Base-by-base conservation (phyloP, 2,329 filamentous ascomycete genomes). In the Hirsutella minnesotensis region DNA sequence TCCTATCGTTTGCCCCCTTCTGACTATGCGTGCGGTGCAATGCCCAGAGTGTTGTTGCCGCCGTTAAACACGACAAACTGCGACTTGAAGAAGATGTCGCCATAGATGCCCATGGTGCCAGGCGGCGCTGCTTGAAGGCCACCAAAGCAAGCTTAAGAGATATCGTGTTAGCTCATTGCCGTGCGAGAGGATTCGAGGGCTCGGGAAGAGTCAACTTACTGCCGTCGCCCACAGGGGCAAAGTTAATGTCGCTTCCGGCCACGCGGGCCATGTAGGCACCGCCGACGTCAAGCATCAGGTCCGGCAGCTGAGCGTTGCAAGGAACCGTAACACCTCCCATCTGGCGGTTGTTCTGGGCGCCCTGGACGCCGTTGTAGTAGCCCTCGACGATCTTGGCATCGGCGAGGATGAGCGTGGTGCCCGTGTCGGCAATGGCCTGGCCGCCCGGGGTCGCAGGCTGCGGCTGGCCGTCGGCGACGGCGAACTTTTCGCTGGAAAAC, bases 321-420 rank as follows among this genome's bases (percentile, higher is more conserved):
- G 71, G 70, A 36, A 73, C 56, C 1, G 61, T 65, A 47, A 70
- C 55, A n/a, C 69, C 69, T 19, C 69, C 70, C 4, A 57, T 56
- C n/a, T 59, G 42, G 5, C 53, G 40, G 49, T 66, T 57, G 39
- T 66, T 54, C 41, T 51, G 41, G 3, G 71, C 70, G n/a, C 66
- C 67, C 3, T 55, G 50, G n/a, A 75, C 62, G 44, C 67, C 56
- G 24, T 58, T 50, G 54, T 73, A 75, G 58, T 75, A 75, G 8
- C 55, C 65, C 9, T 68, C 51, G 27, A 70, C 67, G 36, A 79
- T 66, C 31, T 63, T 57, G 34, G 68, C 59, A 57, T 78, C 75
- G 47, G 77, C 71, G 38, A 83, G 66, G 49, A 83, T 63, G 42
- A 83, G 69, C 0, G 77, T 79, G 22, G 79, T 83, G 47, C 79